A percentile compares a stretch with the other conserved stretches of the same genome.
These are phyloP conservation scores for Gamarada debralockiae DNA, from an alignment of 495 filamentous ascomycete species.

Conservation along the genomic window DNA sequence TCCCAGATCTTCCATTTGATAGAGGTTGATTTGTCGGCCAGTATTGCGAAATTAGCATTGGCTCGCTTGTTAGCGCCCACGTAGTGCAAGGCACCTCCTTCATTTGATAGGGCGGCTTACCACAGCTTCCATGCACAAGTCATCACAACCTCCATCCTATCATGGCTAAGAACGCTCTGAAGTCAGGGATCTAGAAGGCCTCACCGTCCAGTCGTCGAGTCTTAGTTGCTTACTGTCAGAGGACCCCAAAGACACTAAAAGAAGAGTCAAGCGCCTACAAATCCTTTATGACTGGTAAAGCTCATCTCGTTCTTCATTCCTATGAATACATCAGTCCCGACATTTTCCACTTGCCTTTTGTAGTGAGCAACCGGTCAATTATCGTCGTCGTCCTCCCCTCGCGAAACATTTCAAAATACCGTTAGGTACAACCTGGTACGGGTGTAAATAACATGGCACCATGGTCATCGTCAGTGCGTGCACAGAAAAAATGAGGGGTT, in stretches of 20 bases:
- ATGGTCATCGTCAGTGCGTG: background rate
- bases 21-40: background rate
- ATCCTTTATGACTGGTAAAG: slow-evolving; percentile 21
- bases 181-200: background rate
- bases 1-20: slow-evolving; percentile 6
- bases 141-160: slow-evolving; percentile 21
- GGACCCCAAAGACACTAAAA: slow-evolving; percentile 13
- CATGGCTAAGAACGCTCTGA: background rate
- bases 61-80: background rate
- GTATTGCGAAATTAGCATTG: background rate
- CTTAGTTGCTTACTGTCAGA: background rate
- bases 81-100: slow-evolving; percentile 6
- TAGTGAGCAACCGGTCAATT: too few species aligned
- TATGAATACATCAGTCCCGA: background rate
- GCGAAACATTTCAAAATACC: too few species aligned
- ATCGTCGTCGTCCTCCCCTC: too few species aligned
- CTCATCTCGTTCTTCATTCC: background rate
- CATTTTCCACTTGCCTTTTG: background rate
- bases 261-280: slow-evolving; percentile 22
- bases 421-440: too few species aligned
- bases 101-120: slow-evolving; percentile 2
- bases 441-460: background rate
- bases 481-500: background rate
- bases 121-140: slow-evolving; percentile 9
- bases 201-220: slow-evolving; percentile 3